phyloP scores from a whole-genome alignment of 441 rosid species.

The Theobroma grandiflorum region DNA sequence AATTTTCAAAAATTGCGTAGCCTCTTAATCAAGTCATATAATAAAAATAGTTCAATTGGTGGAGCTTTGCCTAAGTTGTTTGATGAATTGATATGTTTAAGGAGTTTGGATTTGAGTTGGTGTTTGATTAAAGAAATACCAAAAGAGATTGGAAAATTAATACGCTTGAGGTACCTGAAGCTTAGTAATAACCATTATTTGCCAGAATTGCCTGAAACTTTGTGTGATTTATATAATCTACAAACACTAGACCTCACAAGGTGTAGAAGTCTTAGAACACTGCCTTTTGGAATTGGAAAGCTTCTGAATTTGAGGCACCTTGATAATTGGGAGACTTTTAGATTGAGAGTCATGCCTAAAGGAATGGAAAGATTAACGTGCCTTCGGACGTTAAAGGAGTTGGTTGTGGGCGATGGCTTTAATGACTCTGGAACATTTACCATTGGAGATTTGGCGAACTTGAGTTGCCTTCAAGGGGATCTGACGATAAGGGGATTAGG shows the following conservation, averaged over 20 bases:
- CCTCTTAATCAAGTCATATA: background rate
- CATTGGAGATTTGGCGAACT: background rate
- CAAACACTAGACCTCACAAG: slow-evolving; percentile 29
- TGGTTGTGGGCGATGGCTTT: background rate
- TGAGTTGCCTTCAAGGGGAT: background rate
- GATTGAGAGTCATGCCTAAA: background rate
- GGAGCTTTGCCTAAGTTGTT: background rate
- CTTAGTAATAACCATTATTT: background rate
- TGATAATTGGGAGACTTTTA: slow-evolving; percentile 16
- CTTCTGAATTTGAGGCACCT: slow-evolving; percentile 16
- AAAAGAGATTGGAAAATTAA: slow-evolving; percentile 1
- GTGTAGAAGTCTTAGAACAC: background rate
- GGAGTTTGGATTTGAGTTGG: slow-evolving; percentile 15
- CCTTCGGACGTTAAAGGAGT: slow-evolving; percentile 4
- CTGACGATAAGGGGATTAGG: slow-evolving; percentile 16
- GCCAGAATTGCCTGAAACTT: background rate
- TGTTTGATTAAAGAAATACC: background rate
- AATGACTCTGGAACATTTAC: background rate
- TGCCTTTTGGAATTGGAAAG: background rate
- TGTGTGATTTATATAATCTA: slow-evolving; percentile 20
- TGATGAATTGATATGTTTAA: background rate
- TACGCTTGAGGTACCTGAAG: slow-evolving; percentile 24
- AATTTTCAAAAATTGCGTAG: background rate
- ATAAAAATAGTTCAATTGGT: background rate
- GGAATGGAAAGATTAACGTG: background rate